These are phyloP conservation scores for Lasiodiplodia gonubiensis DNA, from an alignment of 2,329 filamentous ascomycete genomes.

Conservation along the genomic window DNA sequence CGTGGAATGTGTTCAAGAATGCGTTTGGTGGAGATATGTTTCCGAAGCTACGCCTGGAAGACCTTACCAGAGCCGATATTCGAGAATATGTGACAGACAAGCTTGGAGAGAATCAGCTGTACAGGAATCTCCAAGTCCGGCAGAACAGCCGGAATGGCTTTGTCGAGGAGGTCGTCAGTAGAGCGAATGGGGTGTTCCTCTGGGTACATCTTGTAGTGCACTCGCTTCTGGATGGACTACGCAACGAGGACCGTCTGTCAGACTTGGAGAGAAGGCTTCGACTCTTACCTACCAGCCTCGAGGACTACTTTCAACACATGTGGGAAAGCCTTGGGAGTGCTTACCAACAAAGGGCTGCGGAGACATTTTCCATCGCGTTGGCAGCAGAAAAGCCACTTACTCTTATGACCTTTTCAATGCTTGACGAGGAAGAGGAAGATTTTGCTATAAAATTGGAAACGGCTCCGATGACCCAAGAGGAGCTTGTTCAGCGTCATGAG, in stretches of 20 bases:
- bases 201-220: not conserved
- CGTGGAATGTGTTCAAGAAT: slow-evolving; percentile 26
- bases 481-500: not conserved
- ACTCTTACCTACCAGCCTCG: not conserved
- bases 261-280: not conserved
- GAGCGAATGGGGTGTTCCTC: not conserved
- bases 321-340: not conserved
- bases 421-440: not conserved
- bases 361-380: not conserved
- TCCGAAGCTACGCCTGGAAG: not conserved
- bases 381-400: not conserved
- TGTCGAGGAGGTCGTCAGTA: not conserved
- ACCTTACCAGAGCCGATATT: not conserved
- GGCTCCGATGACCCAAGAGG: not conserved
- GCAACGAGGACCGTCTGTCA: not conserved
- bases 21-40: slow-evolving; percentile 18
- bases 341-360: not conserved
- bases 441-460: not conserved
- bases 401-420: not conserved
- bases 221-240: not conserved
- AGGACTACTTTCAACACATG: not conserved
- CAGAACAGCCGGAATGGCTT: not conserved
- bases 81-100: not conserved
- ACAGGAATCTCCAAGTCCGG: not conserved
- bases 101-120: not conserved